Evolutionary conservation across 768 basidiomycete genomes (phyloP).

Genomic region (Polyporus arcularius): DNA sequence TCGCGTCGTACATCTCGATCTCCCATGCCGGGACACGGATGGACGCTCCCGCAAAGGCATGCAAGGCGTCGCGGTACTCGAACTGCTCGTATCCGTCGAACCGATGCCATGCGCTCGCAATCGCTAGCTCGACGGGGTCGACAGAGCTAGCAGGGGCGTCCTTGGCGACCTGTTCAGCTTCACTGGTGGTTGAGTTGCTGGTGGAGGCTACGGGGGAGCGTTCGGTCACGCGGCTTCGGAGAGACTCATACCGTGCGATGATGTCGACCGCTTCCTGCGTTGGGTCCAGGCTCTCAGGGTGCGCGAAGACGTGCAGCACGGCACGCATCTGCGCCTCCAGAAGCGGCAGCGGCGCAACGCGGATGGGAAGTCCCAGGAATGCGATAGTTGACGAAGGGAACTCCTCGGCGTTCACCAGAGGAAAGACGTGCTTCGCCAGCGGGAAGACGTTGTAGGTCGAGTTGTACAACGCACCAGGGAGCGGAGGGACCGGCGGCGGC

Average conservation of each 20-base stretch:
- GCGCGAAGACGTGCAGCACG: slow-evolving; percentile 53
- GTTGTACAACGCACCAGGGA: slow-evolving; percentile 58
- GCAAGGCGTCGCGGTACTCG: slow-evolving; percentile 63
- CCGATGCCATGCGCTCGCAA: slow-evolving; percentile 60
- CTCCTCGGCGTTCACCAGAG: slow-evolving; percentile 41
- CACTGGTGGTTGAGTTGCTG: not conserved
- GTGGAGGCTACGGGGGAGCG: not conserved
- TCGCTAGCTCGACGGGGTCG: slow-evolving; percentile 30
- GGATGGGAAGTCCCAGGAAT: slow-evolving; percentile 62
- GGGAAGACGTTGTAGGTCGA: slow-evolving; percentile 71
- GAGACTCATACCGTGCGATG: slow-evolving; percentile 46
- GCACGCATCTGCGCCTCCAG: slow-evolving; percentile 78
- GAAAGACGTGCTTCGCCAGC: slow-evolving; percentile 70
- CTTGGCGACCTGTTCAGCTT: not conserved
- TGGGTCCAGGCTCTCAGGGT: slow-evolving; percentile 51
- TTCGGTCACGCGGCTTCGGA: slow-evolving; percentile 32
- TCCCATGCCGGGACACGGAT: slow-evolving; percentile 56
- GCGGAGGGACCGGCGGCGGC: slow-evolving; percentile 48
- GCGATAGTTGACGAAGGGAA: slow-evolving; percentile 55
- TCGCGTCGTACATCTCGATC: slow-evolving; percentile 53
- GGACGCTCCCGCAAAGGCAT: slow-evolving; percentile 37
- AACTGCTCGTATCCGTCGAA: slow-evolving; percentile 59
- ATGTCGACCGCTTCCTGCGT: slow-evolving; percentile 50
- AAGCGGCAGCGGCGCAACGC: slow-evolving; percentile 73
- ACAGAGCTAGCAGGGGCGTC: not conserved